A percentile compares a stretch with the other conserved stretches of the same genome.
phyloP scores from a whole-genome alignment of 805 yeast genomes.

The Zygosaccharomyces bisporus region DNA sequence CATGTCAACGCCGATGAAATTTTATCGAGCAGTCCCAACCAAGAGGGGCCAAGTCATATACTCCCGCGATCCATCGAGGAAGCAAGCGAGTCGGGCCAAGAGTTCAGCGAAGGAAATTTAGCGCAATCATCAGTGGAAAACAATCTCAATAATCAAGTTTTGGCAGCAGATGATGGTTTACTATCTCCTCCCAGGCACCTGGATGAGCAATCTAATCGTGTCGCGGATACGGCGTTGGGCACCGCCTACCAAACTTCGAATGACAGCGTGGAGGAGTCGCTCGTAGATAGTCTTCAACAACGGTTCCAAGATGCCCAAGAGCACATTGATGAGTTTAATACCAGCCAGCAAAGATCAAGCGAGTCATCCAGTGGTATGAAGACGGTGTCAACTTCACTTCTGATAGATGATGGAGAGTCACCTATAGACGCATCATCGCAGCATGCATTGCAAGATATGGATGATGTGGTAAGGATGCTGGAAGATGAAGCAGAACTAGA shows the following conservation, averaged over 20 bases:
- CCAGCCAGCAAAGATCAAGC: not conserved
- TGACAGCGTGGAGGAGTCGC: not conserved
- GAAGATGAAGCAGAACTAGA: conserved; percentile 1
- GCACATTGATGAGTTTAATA: not conserved
- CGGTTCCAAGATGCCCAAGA: conserved; percentile 1
- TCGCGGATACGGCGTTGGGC: not conserved
- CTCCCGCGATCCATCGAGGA: not conserved
- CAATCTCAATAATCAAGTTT: not conserved
- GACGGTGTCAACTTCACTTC: conserved; percentile 2
- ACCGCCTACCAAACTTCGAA: conserved; percentile 1
- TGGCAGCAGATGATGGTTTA: not conserved
- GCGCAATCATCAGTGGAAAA: not conserved
- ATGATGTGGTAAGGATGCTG: not conserved
- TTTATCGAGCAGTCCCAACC: not conserved
- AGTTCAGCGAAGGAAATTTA: not conserved
- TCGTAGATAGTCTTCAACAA: conserved; percentile 4
- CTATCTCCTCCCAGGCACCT: not conserved
- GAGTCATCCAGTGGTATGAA: not conserved
- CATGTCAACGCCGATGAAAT: no score
- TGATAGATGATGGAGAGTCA: not conserved
- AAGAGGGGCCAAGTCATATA: no score
- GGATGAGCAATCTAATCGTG: not conserved
- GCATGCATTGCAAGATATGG: not conserved
- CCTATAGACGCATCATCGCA: not conserved
- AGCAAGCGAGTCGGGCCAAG: not conserved